phyloP scores from a whole-genome alignment of 108 stramenopile species.

The Skeletonema tropicum region DNA sequence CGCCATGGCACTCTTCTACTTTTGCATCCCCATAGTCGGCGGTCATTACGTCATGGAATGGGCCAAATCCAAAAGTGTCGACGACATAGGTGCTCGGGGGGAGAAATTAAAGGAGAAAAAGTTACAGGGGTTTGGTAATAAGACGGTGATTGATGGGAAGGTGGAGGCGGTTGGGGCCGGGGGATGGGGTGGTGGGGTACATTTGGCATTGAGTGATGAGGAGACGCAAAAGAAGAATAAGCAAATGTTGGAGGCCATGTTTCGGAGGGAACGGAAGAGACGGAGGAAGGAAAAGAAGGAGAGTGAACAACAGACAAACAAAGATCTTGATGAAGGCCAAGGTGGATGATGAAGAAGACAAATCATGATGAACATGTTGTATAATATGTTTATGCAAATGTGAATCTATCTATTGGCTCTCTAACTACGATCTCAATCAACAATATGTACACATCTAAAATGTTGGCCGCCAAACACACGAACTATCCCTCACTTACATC shows the following conservation, averaged over 20 bases:
- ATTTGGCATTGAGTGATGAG: slow-evolving; percentile 65
- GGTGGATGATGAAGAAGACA: background rate
- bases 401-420: background rate
- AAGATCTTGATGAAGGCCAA: background rate
- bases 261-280: slow-evolving; percentile 47
- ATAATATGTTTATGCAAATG: background rate
- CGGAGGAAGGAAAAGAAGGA: slow-evolving; percentile 21
- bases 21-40: slow-evolving; percentile 71
- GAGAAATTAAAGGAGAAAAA: slow-evolving; percentile 53
- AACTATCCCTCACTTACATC: background rate
- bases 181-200: slow-evolving; percentile 74
- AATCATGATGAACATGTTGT: background rate
- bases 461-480: background rate
- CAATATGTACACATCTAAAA: background rate
- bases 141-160: slow-evolving; percentile 42
- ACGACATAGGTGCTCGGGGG: slow-evolving; percentile 65
- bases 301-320: background rate
- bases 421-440: background rate
- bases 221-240: slow-evolving; percentile 65
- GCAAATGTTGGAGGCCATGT: slow-evolving; percentile 66
- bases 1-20: slow-evolving; percentile 81
- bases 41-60: slow-evolving; percentile 74
- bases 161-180: slow-evolving; percentile 66
- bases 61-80: slow-evolving; percentile 65
- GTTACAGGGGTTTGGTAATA: slow-evolving; percentile 61